phyloP scores from a whole-genome alignment of 2,329 filamentous ascomycete genomes.

The Cladophialophora immunda region DNA sequence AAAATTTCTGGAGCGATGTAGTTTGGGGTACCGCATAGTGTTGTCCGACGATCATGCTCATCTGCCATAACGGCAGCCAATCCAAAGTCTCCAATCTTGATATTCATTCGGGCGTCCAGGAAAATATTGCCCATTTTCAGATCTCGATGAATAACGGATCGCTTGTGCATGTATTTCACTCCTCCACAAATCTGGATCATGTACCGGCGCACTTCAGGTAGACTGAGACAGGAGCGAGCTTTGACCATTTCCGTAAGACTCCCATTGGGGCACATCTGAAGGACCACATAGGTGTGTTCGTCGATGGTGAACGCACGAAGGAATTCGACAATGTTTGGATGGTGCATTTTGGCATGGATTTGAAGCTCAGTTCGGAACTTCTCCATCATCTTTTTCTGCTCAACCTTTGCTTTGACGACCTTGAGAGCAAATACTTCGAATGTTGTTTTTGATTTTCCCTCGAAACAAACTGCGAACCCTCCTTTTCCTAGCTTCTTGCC shows the following conservation, averaged over 20 bases:
- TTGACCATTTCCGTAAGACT: conserved; percentile 98
- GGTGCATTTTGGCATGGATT: conserved; percentile 97
- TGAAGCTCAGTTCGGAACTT: conserved; percentile 84
- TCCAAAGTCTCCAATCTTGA: conserved; percentile 97
- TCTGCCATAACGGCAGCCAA: conserved; percentile 90
- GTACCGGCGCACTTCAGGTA: conserved; percentile 93
- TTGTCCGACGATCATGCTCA: conserved; percentile 91
- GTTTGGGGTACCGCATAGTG: conserved; percentile 95
- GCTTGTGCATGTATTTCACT: conserved; percentile 96
- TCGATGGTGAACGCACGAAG: conserved; percentile 91
- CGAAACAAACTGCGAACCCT: conserved; percentile 61
- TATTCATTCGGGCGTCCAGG: conserved; percentile 91
- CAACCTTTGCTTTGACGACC: conserved; percentile 60
- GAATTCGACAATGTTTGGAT: conserved; percentile 95
- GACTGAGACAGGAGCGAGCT: conserved; percentile 85
- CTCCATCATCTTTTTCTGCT: conserved; percentile 61
- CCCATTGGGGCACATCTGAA: conserved; percentile 94
- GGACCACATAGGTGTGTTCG: conserved; percentile 87
- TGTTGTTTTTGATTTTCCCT: conserved; percentile 55
- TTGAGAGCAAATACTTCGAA: conserved; percentile 59
- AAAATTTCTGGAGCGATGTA: conserved; percentile 98
- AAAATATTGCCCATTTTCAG: conserved; percentile 99
- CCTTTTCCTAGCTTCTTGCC: conserved; percentile 59
- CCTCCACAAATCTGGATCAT: conserved; percentile 94
- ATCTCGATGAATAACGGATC: conserved; percentile 95